Evolutionary conservation across 345 rosid species (phyloP), one percentile per base, ranked within the genome.

Genomic region (Melaleuca quinquenervia): DNA sequence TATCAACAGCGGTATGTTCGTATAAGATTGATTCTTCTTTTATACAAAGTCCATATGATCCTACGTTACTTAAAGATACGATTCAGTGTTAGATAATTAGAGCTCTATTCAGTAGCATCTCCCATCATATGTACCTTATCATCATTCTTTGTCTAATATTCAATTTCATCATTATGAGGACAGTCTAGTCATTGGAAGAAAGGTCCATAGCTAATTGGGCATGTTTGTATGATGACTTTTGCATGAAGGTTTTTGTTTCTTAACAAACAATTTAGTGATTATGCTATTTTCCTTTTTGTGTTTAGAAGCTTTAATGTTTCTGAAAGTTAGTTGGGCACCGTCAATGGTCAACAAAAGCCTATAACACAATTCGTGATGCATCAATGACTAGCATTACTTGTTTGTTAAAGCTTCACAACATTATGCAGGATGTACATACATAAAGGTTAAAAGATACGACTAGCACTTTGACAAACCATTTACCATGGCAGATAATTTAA

Each of bases 1-100:
- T 97, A 83, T 95, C 98, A 16, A 97, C 98, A 75, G 94, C 95
- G 88, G 98, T 97, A 93, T 78, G 94, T 85, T 88, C 83, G 12
- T 64, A 36, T 78, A 82, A 64, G 54, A 29, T 56, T 41, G 82
- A 70, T 62, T 70, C n/a, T 54, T 82, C 53, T 52, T 60, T 52
- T 82, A 60, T 82, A 53, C 21, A 82, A 84, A 50, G 29, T 82
- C 27, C 41, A 52, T 48, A 3, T 22, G 32, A 84, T 44, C 48
- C 48, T 36, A 8, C 6, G 7, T 36, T 7, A 18, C 24, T 27
- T 74, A 84, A 58, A 52, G 26, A 78, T 44, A 11, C 70, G 53
- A 50, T 21, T 70, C 45, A 64, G 44, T 64, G 20, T 44, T 82
- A 49, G 62, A 78, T 44, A 87, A 82, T 49, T 82, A 6, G 51